Evolutionary conservation across 2,329 filamentous ascomycete species (phyloP), one percentile per base, ranked within the genome.

Genomic region (Zasmidium angulare): DNA sequence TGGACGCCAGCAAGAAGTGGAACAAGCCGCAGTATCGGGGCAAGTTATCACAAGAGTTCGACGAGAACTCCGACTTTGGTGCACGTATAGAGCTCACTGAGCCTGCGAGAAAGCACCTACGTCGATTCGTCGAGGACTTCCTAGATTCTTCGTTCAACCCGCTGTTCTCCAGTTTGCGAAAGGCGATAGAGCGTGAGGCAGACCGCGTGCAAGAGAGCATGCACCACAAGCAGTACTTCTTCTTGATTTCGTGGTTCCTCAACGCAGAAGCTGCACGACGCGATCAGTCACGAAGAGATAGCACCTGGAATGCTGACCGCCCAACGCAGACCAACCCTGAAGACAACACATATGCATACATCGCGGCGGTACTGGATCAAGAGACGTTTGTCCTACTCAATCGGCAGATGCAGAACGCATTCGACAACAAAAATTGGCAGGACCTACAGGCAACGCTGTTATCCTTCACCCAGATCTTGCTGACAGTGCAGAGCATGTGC

Each of bases 131-230:
- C 0, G 89, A 93, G 66, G 93, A 98, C 49, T 97, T 99, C 68
- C 79, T 99, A 2, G 93, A 99, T 73, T 92, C 93, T 0, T 90
- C 91, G 0, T 99, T 99, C 79, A 99, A 98, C 71, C 93, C 93
- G 6, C 69, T 83, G 0, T 96, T 98, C 70, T 83, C 85, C 49
- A 90, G 96, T 69, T 79, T 97, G 12, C 87, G 95, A 54, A 93
- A 91, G 74, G 91, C 93, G 1, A 89, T 99, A 56, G 93, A 97
- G 68, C 86, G 93, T 22, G 92, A 98, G 76, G 89, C 89, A 1
- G 86, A 93, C 23, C 88, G 96, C 63, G 82, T 97, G 0, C 63
- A 60, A n/a, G 81, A 91, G 57, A 84, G 86, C 46, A 86, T 89
- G 57, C 92, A 97, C 69, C 82, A 85, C 2, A 85, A 88, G 23